Evolutionary conservation across 1,139 yeast species (phyloP).

Genomic region (Yamadazyma trypodendri): DNA sequence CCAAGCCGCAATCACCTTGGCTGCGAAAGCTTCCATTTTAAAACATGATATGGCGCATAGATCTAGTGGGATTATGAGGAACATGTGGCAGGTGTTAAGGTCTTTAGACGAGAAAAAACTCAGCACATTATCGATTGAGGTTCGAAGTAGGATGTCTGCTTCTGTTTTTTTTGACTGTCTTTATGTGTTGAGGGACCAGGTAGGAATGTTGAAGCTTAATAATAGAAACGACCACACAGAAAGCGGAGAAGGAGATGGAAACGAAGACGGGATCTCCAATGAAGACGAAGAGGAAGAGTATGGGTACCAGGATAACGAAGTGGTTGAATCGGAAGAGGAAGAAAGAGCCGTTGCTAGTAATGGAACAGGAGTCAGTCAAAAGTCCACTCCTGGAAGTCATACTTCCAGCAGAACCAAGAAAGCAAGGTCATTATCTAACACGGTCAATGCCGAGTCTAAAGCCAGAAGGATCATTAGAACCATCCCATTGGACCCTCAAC

Average conservation of each 20-base stretch:
- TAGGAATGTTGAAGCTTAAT: constrained; percentile 74
- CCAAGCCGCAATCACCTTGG: constrained; percentile 64
- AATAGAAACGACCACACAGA: constrained; percentile 26
- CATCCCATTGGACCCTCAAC: constrained; percentile 80
- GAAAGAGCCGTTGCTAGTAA: constrained; percentile 3
- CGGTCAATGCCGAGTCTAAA: constrained; percentile 62
- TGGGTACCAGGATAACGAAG: constrained; percentile 22
- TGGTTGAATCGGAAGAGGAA: constrained; percentile 28
- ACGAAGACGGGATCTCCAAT: constrained; percentile 19
- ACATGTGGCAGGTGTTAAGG: constrained; percentile 86
- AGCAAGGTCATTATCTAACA: constrained; percentile 50
- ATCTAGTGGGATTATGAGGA: constrained; percentile 90
- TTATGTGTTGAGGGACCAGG: constrained; percentile 78
- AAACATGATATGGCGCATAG: constrained; percentile 92
- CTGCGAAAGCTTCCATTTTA: constrained; percentile 77
- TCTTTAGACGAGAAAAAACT: constrained; percentile 47
- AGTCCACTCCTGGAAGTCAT: constrained; percentile 40
- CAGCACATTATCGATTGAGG: constrained; percentile 47
- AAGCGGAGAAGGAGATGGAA: constrained; percentile 19
- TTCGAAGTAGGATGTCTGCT: constrained; percentile 85
- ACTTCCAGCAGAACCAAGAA: constrained; percentile 33
- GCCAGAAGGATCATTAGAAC: constrained; percentile 74
- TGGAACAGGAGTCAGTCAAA: constrained; percentile 20
- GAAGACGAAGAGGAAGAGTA: constrained; percentile 23
- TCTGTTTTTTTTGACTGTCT: constrained; percentile 89